phyloP scores from a whole-genome alignment of 2,329 filamentous ascomycete species.

The Aquanectria penicillioides region DNA sequence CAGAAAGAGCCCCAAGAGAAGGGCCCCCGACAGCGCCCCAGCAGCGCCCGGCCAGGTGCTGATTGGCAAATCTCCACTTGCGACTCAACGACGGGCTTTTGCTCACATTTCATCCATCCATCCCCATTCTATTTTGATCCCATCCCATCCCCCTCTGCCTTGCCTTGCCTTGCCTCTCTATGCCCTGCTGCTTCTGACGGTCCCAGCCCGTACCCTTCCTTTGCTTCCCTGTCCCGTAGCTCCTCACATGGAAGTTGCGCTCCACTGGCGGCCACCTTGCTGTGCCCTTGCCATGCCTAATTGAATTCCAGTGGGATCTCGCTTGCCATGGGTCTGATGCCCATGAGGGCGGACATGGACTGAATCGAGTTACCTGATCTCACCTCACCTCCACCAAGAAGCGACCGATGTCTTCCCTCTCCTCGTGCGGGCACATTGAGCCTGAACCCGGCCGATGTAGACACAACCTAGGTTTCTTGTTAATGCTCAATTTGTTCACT shows the following conservation, averaged over 20 bases:
- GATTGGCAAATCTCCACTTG: conserved; percentile 22
- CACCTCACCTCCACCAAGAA: neutral
- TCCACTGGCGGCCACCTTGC: too few relatives aligned
- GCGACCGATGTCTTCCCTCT: too few relatives aligned
- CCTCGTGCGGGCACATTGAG: neutral
- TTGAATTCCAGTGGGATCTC: too few relatives aligned
- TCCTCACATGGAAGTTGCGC: too few relatives aligned
- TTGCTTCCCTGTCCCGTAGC: too few relatives aligned
- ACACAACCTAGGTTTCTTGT: neutral
- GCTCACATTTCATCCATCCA: conserved; percentile 13
- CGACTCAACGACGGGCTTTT: neutral
- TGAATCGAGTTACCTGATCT: neutral
- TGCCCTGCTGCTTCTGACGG: conserved; percentile 9
- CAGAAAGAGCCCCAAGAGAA: conserved; percentile 1
- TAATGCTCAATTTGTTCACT: conserved; percentile 9
- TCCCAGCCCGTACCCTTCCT: conserved; percentile 2
- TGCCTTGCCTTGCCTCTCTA: too few relatives aligned
- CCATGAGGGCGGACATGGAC: too few relatives aligned
- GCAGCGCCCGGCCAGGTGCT: conserved; percentile 21
- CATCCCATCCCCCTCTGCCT: neutral
- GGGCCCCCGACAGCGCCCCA: conserved; percentile 13
- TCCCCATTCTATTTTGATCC: neutral
- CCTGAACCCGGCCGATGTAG: neutral
- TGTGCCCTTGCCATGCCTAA: too few relatives aligned
- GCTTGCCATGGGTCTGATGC: too few relatives aligned